Base-by-base conservation (phyloP, 192 early-diverging fungal species). In the Coemansia sp. region DNA sequence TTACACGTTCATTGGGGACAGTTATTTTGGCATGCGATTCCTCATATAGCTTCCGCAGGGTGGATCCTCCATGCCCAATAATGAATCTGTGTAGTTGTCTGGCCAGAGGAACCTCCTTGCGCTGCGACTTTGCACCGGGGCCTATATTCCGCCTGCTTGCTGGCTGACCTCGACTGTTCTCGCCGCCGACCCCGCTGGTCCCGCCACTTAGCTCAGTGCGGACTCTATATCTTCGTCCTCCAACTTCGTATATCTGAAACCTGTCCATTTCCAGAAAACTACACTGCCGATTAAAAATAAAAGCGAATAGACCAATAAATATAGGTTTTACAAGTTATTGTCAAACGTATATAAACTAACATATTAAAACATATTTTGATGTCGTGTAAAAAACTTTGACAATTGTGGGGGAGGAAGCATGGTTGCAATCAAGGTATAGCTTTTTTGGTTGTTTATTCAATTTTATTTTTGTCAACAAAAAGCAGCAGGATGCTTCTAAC, bases 11-110 rank as follows among this genome's bases (percentile, higher is more conserved):
- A 10, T 12, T 22, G 1, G 74, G 68, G 2, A 68, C 48, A 20
- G 58, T 77, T 28, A 77, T 69, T 38, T 64, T 71, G 12, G 65
- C 66, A 25, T 62, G 58, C 36, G 69, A 64, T 32, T 64, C 61
- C 25, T 60, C 28, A 16, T 31, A 45, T 7, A 64, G 38, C 32
- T 33, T 34, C 17, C 7, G 42, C 22, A 71, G n/a, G 0, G 63
- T 68, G 4, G 57, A 20, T 1, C 73, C 64, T 0, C 32, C 30
- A 4, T 36, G 1, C 7, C 69, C 75, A 17, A 72, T 22, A 25
- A 72, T 20, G 16, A 54, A 63, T 57, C 57, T 68, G 59, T 77
- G 75, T 22, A 76, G 64, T 10, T 58, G 60, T 2, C 68, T 67
- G 4, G 73, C 51, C 6, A 76, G 36, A 2, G 36, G 11, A 5